Conservation (phyloP, 2,329 filamentous ascomycete genomes). For the Onygenales sp. region DNA sequence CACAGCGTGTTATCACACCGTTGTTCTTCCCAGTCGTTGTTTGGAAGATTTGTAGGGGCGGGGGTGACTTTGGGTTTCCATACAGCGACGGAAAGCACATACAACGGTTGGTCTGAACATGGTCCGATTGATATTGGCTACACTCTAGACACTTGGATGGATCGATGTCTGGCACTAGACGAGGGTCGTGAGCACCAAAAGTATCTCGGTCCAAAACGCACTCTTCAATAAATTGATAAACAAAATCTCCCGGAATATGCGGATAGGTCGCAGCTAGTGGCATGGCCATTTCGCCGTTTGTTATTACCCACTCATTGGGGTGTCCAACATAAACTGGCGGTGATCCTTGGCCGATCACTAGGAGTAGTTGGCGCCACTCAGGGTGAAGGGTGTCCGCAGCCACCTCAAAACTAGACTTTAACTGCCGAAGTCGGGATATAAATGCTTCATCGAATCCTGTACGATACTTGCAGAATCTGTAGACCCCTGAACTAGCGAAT, state of each 20-base stretch:
- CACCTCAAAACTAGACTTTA: slow-evolving; percentile 42
- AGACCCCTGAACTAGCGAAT: slow-evolving; percentile 50
- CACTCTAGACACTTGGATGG: slow-evolving; percentile 37
- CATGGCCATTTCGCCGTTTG: slow-evolving; percentile 6
- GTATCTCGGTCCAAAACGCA: slow-evolving; percentile 39
- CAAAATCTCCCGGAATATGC: slow-evolving; percentile 13
- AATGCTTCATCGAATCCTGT: slow-evolving; percentile 44
- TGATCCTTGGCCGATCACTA: slow-evolving; percentile 14
- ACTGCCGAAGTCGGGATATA: slow-evolving; percentile 36
- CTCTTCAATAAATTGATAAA: slow-evolving; percentile 29
- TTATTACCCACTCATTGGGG: slow-evolving; percentile 18
- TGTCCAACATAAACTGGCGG: slow-evolving; percentile 14
- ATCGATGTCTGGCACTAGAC: slow-evolving; percentile 27
- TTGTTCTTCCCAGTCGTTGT: slow-evolving; percentile 47
- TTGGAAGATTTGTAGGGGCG: slow-evolving; percentile 44
- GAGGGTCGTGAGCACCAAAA: slow-evolving; percentile 44
- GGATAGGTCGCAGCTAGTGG: slow-evolving; percentile 15
- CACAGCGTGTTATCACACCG: slow-evolving; percentile 31
- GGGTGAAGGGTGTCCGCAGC: slow-evolving; percentile 46
- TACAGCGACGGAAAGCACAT: slow-evolving; percentile 47
- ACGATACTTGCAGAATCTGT: slow-evolving; percentile 52
- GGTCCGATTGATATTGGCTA: slow-evolving; percentile 41
- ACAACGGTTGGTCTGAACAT: slow-evolving; percentile 40
- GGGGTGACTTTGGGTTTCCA: slow-evolving; percentile 31
- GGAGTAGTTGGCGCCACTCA: slow-evolving; percentile 41